Evolutionary conservation across 306 rosid species (phyloP).

Genomic region (Luffa acutangula): DNA sequence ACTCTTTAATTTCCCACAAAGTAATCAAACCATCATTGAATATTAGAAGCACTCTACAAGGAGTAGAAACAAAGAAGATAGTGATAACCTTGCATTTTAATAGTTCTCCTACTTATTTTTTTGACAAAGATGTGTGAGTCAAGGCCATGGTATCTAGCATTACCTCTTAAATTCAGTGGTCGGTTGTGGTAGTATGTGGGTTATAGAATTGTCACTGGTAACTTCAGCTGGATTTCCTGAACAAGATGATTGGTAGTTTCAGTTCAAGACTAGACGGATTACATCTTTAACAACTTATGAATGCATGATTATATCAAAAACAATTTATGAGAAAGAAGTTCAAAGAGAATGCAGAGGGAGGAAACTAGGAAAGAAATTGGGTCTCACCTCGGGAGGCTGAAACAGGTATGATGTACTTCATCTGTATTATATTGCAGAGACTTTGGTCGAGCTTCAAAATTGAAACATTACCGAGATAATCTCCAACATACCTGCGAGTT

Average conservation of each 20-base stretch:
- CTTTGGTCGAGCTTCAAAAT: constrained; percentile 60
- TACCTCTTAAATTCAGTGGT: constrained; percentile 76
- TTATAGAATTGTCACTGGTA: constrained; percentile 28
- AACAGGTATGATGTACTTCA: constrained; percentile 58
- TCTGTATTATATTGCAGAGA: constrained; percentile 35
- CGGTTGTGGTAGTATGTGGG: constrained; percentile 66
- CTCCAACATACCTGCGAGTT: constrained; percentile 62
- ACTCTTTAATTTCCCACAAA: constrained; percentile 66
- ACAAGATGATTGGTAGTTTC: constrained; percentile 7
- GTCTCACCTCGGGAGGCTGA: constrained; percentile 63
- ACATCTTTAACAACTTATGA: background rate
- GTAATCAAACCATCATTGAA: constrained; percentile 50
- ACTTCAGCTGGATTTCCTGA: constrained; percentile 50
- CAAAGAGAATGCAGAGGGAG: constrained; percentile 1
- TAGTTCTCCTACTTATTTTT: background rate
- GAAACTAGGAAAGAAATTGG: background rate
- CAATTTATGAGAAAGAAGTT: background rate
- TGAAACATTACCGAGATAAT: constrained; percentile 55
- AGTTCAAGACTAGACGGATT: background rate
- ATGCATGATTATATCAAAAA: background rate
- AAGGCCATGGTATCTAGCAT: constrained; percentile 1
- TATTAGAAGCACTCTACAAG: constrained; percentile 58
- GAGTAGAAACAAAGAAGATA: background rate
- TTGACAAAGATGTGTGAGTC: background rate
- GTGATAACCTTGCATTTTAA: background rate